Base-by-base conservation (phyloP, 2,329 filamentous ascomycete genomes). In the Clarireedia monteithiana region DNA sequence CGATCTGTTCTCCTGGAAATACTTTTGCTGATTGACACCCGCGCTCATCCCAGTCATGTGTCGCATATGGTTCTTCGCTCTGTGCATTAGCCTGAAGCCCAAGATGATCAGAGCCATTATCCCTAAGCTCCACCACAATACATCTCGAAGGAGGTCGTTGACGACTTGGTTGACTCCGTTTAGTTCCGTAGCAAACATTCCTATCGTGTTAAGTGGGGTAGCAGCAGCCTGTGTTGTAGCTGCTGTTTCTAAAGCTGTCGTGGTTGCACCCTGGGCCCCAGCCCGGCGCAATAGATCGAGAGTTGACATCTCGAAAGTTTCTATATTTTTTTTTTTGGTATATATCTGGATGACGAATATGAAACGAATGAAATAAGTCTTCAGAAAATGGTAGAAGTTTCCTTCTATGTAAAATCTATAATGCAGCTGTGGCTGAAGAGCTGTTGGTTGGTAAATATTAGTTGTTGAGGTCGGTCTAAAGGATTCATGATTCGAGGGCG, bases 101-200 rank as follows among this genome's bases (percentile, higher is more conserved):
- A 86, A 72, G 48, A 86, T 73, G 30, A 77, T 60, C 51, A 84
- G 65, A 47, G 73, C 81, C 55, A 82, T 70, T 56, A 77, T 75
- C 17, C 83, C 83, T 56, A 86, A 65, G 50, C 73, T 82, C 77
- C 77, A 83, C 82, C 82, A 85, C 12, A 85, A 65, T 40, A 74
- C 69, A 60, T 84, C 74, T 63, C 74, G 78, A 65, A 84, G 81
- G 12, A 81, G 62, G 61, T 81, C 68, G 67, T 86, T 84, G 62
- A 77, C 72, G 1, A 71, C 62, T 66, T 84, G 81, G 63, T 83
- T 79, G 60, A 86, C 82, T 54, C 83, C 83, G 63, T 77, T 79
- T 59, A 86, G 75, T 48, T 73, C 74, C 34, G 76, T 77, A 63
- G 77, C 74, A 67, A 76, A 86, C 17, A 79, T 77, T 14, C 77